phyloP scores from a whole-genome alignment of 305 asterid species.

The Rubia peregrina region DNA sequence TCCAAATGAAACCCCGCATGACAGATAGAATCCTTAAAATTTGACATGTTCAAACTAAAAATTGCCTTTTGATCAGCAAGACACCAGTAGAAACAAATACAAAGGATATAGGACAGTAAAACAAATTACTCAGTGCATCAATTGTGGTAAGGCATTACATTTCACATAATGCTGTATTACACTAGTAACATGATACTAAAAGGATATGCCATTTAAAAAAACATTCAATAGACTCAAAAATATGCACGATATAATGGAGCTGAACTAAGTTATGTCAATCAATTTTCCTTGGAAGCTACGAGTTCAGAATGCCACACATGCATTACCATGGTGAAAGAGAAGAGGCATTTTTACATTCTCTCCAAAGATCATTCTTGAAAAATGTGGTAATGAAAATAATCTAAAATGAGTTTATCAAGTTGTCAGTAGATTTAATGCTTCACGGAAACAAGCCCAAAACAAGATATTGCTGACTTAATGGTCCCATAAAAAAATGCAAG shows the following conservation, averaged over 20 bases:
- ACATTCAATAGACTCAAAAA: neutral
- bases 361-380: neutral
- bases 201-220: neutral
- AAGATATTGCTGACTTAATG: neutral
- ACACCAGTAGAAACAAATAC: neutral
- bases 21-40: neutral
- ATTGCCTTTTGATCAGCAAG: neutral
- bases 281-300: neutral
- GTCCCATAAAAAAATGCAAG: neutral
- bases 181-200: no score
- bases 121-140: neutral
- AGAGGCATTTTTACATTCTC: neutral
- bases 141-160: neutral
- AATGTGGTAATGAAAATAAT: neutral
- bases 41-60: neutral
- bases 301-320: no score
- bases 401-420: neutral
- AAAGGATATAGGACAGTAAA: neutral
- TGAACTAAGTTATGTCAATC: neutral
- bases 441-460: neutral
- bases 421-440: neutral
- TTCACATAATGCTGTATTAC: neutral
- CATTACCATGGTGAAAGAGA: no score
- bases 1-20: neutral
- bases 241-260: neutral